phyloP scores from a whole-genome alignment of 257 asterid genomes.

The Solanum peruvianum region DNA sequence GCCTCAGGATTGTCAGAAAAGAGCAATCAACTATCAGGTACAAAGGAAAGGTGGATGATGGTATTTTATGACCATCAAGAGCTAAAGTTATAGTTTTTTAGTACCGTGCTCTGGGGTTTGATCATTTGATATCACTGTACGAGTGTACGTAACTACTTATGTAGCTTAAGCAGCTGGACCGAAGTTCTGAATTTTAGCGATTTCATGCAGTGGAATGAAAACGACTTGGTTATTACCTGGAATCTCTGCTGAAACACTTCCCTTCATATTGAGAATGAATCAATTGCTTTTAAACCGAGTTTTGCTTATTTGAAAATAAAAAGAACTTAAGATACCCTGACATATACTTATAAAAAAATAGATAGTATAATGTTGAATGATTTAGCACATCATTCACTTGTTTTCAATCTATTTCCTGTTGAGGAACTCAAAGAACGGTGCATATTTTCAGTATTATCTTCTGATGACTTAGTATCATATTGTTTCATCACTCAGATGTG shows the following conservation, averaged over 20 bases:
- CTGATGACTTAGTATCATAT: not conserved
- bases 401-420: not conserved
- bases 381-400: not conserved
- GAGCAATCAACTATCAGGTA: constrained; percentile 60
- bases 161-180: not conserved
- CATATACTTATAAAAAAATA: not conserved
- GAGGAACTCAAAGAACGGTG: not conserved
- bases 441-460: not conserved
- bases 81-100: not conserved
- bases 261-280: not conserved
- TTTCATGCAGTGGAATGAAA: not conserved
- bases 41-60: not conserved
- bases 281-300: not conserved
- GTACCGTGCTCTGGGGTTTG: not conserved
- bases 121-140: not conserved
- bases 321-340: not conserved
- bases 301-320: not conserved
- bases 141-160: no score
- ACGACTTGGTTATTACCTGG: not conserved
- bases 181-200: not conserved
- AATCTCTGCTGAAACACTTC: not conserved
- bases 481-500: not conserved
- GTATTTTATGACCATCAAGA: not conserved
- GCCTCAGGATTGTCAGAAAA: constrained; percentile 61
- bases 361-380: not conserved